phyloP scores from a whole-genome alignment of 257 asterid species.

The Jacaranda mimosifolia region DNA sequence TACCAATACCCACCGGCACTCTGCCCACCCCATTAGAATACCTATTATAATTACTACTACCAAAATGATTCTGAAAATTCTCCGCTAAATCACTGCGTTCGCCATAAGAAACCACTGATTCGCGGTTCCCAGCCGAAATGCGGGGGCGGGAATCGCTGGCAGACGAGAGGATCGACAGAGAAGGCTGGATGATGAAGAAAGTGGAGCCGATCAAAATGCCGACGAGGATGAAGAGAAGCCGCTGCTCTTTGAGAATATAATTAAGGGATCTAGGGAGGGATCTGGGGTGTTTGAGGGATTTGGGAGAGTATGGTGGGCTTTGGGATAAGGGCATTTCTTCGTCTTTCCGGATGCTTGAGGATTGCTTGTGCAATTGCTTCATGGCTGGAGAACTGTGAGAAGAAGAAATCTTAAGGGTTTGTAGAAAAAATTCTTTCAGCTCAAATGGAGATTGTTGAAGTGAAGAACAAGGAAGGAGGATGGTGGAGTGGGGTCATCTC shows the following conservation, averaged over 20 bases:
- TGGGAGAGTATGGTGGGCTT: constrained; percentile 73
- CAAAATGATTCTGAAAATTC: constrained; percentile 16
- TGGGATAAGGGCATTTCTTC: constrained; percentile 64
- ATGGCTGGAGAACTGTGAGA: constrained; percentile 51
- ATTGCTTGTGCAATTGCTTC: constrained; percentile 90
- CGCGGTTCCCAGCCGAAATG: constrained; percentile 34
- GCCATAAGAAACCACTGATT: constrained; percentile 31
- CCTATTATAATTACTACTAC: constrained; percentile 19
- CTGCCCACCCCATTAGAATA: constrained; percentile 60
- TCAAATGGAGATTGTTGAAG: constrained; percentile 43
- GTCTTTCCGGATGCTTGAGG: constrained; percentile 58
- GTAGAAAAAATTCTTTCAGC: constrained; percentile 35
- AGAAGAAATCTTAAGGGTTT: constrained; percentile 36
- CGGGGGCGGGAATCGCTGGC: constrained; percentile 38
- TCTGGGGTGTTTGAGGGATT: constrained; percentile 74
- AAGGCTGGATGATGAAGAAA: constrained; percentile 77
- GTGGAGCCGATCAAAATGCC: constrained; percentile 83
- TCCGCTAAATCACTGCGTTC: constrained; percentile 21
- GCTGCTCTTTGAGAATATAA: constrained; percentile 83
- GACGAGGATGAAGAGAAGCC: constrained; percentile 78
- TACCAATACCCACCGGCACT: constrained; percentile 70
- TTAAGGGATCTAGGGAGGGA: constrained; percentile 82
- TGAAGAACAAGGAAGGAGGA: constrained; percentile 33
- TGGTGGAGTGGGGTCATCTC: constrained; percentile 40
- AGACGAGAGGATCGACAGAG: constrained; percentile 53